Conservation (phyloP, 1,284 basidiomycete species). For the Lentinus polychrous region DNA sequence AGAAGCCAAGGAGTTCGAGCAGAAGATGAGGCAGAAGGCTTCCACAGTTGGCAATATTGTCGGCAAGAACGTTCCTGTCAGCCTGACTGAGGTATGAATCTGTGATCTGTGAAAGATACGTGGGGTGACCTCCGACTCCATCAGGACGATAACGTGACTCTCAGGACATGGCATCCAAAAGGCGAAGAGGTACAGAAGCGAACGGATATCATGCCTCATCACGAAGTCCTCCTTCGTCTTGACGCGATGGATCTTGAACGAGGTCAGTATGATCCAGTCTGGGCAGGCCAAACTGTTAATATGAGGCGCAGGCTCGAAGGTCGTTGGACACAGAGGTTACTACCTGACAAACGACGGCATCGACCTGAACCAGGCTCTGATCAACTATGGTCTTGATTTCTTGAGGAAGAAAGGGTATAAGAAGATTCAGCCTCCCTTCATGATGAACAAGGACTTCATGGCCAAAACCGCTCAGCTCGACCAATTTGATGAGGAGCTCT, state of each 20-base stretch:
- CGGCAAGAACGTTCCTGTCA: conserved; percentile 80
- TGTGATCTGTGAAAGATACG: not conserved
- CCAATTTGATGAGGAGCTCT: conserved; percentile 97
- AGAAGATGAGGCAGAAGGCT: conserved; percentile 75
- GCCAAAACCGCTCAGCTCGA: conserved; percentile 95
- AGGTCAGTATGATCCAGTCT: conserved; percentile 39
- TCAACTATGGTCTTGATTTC: conserved; percentile 94
- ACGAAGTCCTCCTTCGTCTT: conserved; percentile 90
- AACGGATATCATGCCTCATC: conserved; percentile 85
- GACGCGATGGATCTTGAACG: conserved; percentile 96
- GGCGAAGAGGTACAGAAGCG: conserved; percentile 60
- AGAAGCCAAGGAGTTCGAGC: conserved; percentile 72
- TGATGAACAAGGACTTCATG: conserved; percentile 99
- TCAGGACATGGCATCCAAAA: conserved; percentile 85
- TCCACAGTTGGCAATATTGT: conserved; percentile 90
- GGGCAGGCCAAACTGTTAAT: conserved; percentile 1
- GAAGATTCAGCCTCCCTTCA: conserved; percentile 96
- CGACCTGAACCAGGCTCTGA: conserved; percentile 95
- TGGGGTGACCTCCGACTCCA: conserved; percentile 2
- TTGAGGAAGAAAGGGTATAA: conserved; percentile 79
- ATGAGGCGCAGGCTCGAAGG: conserved; percentile 65
- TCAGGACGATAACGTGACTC: conserved; percentile 84
- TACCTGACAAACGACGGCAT: conserved; percentile 95
- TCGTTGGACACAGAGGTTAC: conserved; percentile 94
- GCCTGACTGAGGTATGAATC: conserved; percentile 73